Base-by-base conservation (phyloP, 495 filamentous ascomycete species). In the Rhizodiscina lignyota region DNA sequence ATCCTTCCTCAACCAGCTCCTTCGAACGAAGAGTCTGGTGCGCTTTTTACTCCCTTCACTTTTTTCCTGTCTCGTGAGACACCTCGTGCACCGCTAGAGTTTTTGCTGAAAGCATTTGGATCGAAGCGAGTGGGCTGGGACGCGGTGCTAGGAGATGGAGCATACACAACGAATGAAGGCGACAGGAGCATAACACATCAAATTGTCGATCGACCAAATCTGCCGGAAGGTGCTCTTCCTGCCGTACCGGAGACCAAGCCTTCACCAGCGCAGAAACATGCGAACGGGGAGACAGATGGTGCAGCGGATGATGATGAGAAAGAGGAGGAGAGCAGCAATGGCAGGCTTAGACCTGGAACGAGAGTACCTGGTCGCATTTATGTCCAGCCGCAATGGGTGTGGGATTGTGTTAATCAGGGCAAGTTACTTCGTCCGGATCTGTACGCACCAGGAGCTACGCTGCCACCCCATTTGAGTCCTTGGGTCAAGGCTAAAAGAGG, bases 51-150 rank as follows among this genome's bases (percentile, higher is more conserved):
- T 5, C 71, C 78, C 20, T 87, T 79, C 55, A 91, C 82, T 18
- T 77, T 97, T 58, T 97, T 75, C 63, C 68, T 97, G 24, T 96
- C 91, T 16, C 74, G 89, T 43, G 89, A 97, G 57, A 85, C 86
- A 1, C 89, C 89, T 16, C 71, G 85, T 43, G 77, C 84, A 35
- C 75, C 89, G 1, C 63, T 97, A 4, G 89, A 97, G 55, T 94
- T 97, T 52, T 72, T 97, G 36, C 74, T 97, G 31, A 79, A 84
- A 41, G 72, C 89, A 11, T 96, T 94, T 43, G 89, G 91, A 37
- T 94, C 89, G 66, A 93, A 83, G 63, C 74, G 91, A 30, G 77
- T 97, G 47, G 87, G 84, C 33, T 97, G 89, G 89, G 86, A 93
- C 50, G 60, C 70, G 3, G 72, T 85, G 18, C 65, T 92, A 20